phyloP scores from a whole-genome alignment of 2,329 filamentous ascomycete species.

The Aotearoamyces nothofagi region DNA sequence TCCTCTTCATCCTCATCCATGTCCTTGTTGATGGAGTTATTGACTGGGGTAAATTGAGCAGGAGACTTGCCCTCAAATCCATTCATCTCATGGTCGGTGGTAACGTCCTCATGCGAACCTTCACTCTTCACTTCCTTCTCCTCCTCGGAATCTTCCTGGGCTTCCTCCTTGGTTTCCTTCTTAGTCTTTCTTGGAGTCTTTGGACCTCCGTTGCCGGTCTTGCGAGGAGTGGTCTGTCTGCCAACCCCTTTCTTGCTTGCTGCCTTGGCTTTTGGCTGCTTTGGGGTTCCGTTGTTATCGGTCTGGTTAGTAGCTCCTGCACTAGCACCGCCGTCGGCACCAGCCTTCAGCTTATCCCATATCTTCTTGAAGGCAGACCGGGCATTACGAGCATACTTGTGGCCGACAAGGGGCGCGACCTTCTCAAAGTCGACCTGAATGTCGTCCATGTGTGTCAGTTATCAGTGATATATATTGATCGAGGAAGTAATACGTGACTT shows the following conservation, averaged over 20 bases:
- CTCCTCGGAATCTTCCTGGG: constrained; percentile 5
- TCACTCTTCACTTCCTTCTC: too few relatives aligned
- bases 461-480: neutral
- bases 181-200: constrained; percentile 4
- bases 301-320: constrained; percentile 14
- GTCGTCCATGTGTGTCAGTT: constrained; percentile 15
- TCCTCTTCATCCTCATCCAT: neutral
- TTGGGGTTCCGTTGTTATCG: neutral
- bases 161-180: constrained; percentile 5
- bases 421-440: constrained; percentile 25
- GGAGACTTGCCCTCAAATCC: too few relatives aligned
- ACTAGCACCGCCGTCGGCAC: constrained; percentile 8
- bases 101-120: too few relatives aligned
- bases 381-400: constrained; percentile 27
- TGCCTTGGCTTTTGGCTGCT: constrained; percentile 1
- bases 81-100: too few relatives aligned
- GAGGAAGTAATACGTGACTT: too few relatives aligned
- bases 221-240: constrained; percentile 13
- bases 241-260: constrained; percentile 21
- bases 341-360: constrained; percentile 9
- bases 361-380: constrained; percentile 8
- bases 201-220: constrained; percentile 8
- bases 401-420: constrained; percentile 21
- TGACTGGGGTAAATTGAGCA: too few relatives aligned
- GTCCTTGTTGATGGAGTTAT: neutral